These are phyloP conservation scores for Cerrena zonata DNA, from an alignment of 1,284 basidiomycete genomes.

Conservation along the genomic window DNA sequence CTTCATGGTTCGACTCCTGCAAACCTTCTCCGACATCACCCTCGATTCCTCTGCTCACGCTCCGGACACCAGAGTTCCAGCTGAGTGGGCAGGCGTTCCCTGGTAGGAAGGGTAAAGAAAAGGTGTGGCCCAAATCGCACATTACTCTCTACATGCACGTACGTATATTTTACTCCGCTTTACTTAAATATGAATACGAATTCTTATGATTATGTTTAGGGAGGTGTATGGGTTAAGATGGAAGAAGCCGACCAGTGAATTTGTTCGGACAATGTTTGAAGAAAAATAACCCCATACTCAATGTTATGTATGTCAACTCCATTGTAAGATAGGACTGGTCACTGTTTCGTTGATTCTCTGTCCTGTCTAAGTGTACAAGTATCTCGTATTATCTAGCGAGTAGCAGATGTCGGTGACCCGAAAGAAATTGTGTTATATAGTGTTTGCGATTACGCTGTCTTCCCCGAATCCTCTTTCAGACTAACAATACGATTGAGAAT, in stretches of 20 bases:
- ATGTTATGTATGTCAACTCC: too few species aligned
- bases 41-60: slow-evolving; percentile 32
- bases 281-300: too few species aligned
- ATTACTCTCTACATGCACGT: slow-evolving; percentile 39
- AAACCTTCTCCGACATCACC: slow-evolving; percentile 41
- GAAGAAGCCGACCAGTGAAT: slow-evolving; percentile 12
- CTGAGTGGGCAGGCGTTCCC: slow-evolving; percentile 26
- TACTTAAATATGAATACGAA: background rate
- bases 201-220: slow-evolving; percentile 15
- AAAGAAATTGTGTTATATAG: background rate
- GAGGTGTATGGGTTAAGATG: slow-evolving; percentile 26
- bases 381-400: too few species aligned
- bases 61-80: slow-evolving; percentile 26
- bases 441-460: slow-evolving; percentile 47
- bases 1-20: slow-evolving; percentile 37
- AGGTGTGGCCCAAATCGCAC: slow-evolving; percentile 31
- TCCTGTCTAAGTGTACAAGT: background rate
- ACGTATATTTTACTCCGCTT: slow-evolving; percentile 6
- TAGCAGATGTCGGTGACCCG: background rate
- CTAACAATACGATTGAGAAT: slow-evolving; percentile 92
- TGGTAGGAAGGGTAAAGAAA: slow-evolving; percentile 34
- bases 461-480: slow-evolving; percentile 94
- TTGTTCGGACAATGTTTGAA: background rate
- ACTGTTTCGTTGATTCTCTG: too few species aligned
- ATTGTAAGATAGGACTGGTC: too few species aligned